Conservation (phyloP, 495 filamentous ascomycete genomes). For the Rhypophila decipiens region DNA sequence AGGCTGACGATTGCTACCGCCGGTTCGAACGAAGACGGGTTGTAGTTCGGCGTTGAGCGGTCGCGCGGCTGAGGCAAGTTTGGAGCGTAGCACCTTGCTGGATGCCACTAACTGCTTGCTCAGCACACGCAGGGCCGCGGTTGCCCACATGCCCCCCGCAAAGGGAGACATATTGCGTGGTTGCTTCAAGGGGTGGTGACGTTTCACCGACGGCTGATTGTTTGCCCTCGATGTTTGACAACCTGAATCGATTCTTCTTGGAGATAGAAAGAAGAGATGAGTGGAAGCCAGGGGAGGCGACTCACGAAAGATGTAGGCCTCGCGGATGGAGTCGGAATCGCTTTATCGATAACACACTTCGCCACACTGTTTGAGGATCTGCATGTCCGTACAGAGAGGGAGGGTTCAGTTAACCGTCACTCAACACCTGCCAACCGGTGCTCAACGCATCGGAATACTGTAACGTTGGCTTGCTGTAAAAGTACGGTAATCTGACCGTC, state of each 20-base stretch:
- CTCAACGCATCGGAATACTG: no score
- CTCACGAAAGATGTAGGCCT: no score
- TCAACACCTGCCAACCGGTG: no score
- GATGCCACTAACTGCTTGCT: slow-evolving; percentile 60
- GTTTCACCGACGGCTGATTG: not conserved
- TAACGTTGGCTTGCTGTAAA: no score
- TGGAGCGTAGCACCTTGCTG: slow-evolving; percentile 44
- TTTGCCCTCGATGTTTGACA: slow-evolving; percentile 1
- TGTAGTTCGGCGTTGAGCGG: slow-evolving; percentile 43
- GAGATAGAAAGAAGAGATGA: slow-evolving; percentile 3
- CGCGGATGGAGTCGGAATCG: slow-evolving; percentile 13
- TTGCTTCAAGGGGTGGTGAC: not conserved
- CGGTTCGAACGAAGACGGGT: slow-evolving; percentile 42
- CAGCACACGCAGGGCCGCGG: slow-evolving; percentile 61
- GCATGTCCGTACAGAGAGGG: not conserved
- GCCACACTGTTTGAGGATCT: slow-evolving; percentile 1
- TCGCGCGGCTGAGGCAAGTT: slow-evolving; percentile 49
- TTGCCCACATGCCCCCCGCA: slow-evolving; percentile 61
- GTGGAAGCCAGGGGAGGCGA: slow-evolving; percentile 6
- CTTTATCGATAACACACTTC: slow-evolving; percentile 21
- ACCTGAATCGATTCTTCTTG: not conserved
- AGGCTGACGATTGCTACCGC: slow-evolving; percentile 52
- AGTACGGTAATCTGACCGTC: no score
- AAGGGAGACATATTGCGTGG: slow-evolving; percentile 52
- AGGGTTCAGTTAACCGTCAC: no score